These are phyloP conservation scores for Microbotryum scabiosae DNA, from an alignment of 1,284 basidiomycete genomes.

Conservation along the genomic window DNA sequence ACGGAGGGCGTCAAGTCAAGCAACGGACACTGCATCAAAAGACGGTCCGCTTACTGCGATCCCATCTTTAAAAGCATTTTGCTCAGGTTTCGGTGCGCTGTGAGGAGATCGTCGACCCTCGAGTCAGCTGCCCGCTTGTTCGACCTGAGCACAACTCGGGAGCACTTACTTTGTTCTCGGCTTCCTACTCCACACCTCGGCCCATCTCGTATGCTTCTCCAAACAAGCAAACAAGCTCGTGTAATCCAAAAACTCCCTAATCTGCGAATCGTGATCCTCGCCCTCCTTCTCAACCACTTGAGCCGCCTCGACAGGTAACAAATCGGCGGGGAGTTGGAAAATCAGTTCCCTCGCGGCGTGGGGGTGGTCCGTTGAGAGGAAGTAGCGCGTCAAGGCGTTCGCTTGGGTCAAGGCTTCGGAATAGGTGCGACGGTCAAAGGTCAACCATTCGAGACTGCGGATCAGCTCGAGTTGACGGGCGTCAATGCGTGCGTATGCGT, in stretches of 20 bases:
- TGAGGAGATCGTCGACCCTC: too few relatives aligned
- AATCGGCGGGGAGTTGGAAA: constrained; percentile 56
- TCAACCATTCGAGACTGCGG: constrained; percentile 89
- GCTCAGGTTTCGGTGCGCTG: constrained; percentile 15
- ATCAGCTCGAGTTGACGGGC: constrained; percentile 62
- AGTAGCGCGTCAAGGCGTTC: constrained; percentile 75
- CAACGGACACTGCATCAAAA: neutral
- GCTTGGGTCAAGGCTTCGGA: constrained; percentile 71
- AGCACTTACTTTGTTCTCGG: constrained; percentile 37
- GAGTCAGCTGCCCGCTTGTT: neutral
- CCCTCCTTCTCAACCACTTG: constrained; percentile 42
- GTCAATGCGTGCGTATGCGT: constrained; percentile 36
- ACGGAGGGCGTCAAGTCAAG: neutral
- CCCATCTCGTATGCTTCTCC: constrained; percentile 27
- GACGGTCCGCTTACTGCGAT: constrained; percentile 1
- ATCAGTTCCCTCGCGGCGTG: constrained; percentile 60
- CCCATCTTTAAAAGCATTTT: constrained; percentile 12
- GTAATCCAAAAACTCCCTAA: constrained; percentile 35
- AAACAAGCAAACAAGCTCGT: constrained; percentile 44
- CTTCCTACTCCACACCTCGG: constrained; percentile 43
- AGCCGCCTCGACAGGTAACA: constrained; percentile 43
- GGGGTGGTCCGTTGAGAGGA: constrained; percentile 67
- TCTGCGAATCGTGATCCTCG: constrained; percentile 47
- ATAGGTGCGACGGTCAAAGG: constrained; percentile 52
- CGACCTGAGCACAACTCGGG: constrained; percentile 25